Conservation (phyloP, 352 stramenopile genomes). For the Peronosclerospora sorghi region DNA sequence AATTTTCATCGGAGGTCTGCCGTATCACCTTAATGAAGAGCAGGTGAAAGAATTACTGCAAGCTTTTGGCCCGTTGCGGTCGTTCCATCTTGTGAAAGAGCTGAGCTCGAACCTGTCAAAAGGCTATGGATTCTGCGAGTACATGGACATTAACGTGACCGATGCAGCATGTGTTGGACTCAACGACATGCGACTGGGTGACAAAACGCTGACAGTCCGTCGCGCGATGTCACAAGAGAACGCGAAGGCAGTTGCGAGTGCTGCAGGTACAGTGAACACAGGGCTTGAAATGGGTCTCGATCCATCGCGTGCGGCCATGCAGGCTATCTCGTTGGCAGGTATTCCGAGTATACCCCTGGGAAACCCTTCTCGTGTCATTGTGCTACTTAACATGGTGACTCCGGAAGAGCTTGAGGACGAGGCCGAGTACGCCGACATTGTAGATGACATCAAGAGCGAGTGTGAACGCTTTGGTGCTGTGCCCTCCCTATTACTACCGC, state of each 20-base stretch:
- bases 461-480: conserved; percentile 83
- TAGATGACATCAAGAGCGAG: conserved; percentile 94
- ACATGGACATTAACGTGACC: conserved; percentile 86
- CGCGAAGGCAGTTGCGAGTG: conserved; percentile 48
- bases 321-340: conserved; percentile 57
- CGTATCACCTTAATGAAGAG: conserved; percentile 93
- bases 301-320: conserved; percentile 49
- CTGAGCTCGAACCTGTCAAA: conserved; percentile 86
- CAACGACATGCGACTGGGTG: conserved; percentile 91
- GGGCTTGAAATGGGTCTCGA: conserved; percentile 57
- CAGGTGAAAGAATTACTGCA: conserved; percentile 92
- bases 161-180: conserved; percentile 88
- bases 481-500: conserved; percentile 70
- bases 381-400: conserved; percentile 97
- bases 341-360: conserved; percentile 46
- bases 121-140: conserved; percentile 98
- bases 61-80: conserved; percentile 90
- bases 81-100: conserved; percentile 96
- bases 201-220: conserved; percentile 86
- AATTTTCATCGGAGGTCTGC: conserved; percentile 96
- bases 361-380: conserved; percentile 78
- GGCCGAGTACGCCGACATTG: conserved; percentile 91
- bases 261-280: conserved; percentile 56
- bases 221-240: conserved; percentile 76
- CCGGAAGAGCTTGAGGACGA: conserved; percentile 92